Conservation (phyloP, 495 filamentous ascomycete genomes). For the Penicillium desertorum region DNA sequence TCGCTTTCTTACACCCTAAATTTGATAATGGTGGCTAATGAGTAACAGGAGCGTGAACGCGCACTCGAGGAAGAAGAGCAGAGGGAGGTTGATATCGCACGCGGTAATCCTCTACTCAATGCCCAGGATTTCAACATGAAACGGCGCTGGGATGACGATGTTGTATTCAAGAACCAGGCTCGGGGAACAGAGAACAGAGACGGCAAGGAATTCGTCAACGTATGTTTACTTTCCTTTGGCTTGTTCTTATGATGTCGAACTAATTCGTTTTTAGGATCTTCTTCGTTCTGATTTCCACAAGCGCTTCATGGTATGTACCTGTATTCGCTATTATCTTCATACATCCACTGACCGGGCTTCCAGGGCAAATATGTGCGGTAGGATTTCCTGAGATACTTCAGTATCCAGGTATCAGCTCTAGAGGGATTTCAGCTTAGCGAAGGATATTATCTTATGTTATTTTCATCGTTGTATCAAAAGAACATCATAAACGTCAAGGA, state of each 20-base stretch:
- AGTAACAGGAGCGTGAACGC: constrained; percentile 65
- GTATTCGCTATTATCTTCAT: constrained; percentile 7
- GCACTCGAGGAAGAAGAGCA: constrained; percentile 76
- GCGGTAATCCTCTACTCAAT: constrained; percentile 90
- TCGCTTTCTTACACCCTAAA: neutral
- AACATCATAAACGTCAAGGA: too few species aligned
- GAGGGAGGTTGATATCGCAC: constrained; percentile 82
- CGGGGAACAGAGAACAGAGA: constrained; percentile 92
- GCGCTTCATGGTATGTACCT: constrained; percentile 79
- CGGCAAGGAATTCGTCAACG: constrained; percentile 95
- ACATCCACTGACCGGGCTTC: constrained; percentile 32
- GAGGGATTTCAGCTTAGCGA: constrained; percentile 6
- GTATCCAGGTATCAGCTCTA: neutral
- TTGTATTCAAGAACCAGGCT: constrained; percentile 99
- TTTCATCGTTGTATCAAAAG: too few species aligned
- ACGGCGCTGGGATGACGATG: constrained; percentile 92
- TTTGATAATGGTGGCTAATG: constrained; percentile 14
- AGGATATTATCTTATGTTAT: neutral
- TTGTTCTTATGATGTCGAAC: neutral
- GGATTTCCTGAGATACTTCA: neutral
- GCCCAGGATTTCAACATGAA: constrained; percentile 50
- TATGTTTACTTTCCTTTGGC: constrained; percentile 39
- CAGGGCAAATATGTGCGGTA: constrained; percentile 68
- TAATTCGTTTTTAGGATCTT: constrained; percentile 63
- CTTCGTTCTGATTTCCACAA: constrained; percentile 96